phyloP scores from a whole-genome alignment of 306 rosid genomes.

The Hippophae rhamnoides region DNA sequence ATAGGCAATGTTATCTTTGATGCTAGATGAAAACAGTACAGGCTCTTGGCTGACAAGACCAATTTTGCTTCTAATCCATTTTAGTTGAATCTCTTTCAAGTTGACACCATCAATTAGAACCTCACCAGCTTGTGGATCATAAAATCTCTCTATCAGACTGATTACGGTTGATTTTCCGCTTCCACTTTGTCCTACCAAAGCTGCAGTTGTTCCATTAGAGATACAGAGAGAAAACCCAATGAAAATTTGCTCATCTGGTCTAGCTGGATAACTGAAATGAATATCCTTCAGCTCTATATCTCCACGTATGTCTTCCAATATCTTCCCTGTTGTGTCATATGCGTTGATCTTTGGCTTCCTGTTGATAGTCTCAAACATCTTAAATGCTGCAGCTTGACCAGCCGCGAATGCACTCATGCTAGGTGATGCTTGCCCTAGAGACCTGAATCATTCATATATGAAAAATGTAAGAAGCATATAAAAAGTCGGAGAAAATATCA shows the following conservation, averaged over 20 bases:
- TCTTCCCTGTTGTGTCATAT: slow-evolving; percentile 24
- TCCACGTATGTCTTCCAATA: slow-evolving; percentile 15
- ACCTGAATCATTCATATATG: slow-evolving; percentile 1
- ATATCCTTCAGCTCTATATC: slow-evolving; percentile 20
- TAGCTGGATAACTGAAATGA: slow-evolving; percentile 18
- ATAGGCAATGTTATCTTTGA: slow-evolving; percentile 35
- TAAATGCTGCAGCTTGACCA: slow-evolving; percentile 46
- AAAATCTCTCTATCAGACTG: slow-evolving; percentile 36
- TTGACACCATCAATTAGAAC: slow-evolving; percentile 34
- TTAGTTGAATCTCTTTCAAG: slow-evolving; percentile 33
- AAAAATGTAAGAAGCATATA: neutral
- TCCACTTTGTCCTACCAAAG: slow-evolving; percentile 44
- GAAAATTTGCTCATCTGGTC: slow-evolving; percentile 17
- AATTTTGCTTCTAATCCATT: slow-evolving; percentile 30
- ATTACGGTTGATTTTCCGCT: slow-evolving; percentile 42
- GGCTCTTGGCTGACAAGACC: slow-evolving; percentile 48
- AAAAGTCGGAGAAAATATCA: neutral
- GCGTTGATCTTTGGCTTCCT: slow-evolving; percentile 41
- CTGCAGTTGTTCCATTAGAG: slow-evolving; percentile 45
- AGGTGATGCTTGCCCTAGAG: slow-evolving; percentile 16
- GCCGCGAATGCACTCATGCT: slow-evolving; percentile 17
- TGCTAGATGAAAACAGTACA: slow-evolving; percentile 28
- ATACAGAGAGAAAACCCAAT: slow-evolving; percentile 36
- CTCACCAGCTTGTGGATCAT: slow-evolving; percentile 36
- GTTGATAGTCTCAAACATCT: slow-evolving; percentile 41